phyloP scores from a whole-genome alignment of 371 early-diverging fungal species.

The Actinomucor elegans region DNA sequence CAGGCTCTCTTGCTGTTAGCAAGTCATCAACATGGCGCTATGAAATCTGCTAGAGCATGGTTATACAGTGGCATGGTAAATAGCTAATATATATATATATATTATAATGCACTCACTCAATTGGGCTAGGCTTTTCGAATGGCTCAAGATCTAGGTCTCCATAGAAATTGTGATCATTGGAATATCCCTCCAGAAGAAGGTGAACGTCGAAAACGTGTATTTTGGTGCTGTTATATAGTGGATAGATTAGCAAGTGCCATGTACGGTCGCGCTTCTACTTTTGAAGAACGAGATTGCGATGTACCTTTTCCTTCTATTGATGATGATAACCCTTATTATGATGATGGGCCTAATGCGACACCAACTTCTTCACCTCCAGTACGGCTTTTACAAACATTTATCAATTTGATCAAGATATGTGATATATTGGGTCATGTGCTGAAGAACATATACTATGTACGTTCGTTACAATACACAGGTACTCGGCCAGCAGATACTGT shows the following conservation, averaged over 20 bases:
- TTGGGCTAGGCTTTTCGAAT: slow-evolving; percentile 44
- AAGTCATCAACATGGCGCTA: slow-evolving; percentile 54
- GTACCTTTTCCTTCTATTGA: slow-evolving; percentile 47
- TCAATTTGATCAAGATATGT: slow-evolving; percentile 36
- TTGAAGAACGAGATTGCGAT: slow-evolving; percentile 51
- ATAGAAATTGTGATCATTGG: slow-evolving; percentile 48
- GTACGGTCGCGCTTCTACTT: slow-evolving; percentile 41
- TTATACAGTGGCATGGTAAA: slow-evolving; percentile 53
- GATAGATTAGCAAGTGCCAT: slow-evolving; percentile 43
- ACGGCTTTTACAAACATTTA: slow-evolving; percentile 33
- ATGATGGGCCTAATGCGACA: neutral
- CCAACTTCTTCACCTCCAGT: slow-evolving; percentile 12
- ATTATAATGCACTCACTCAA: neutral
- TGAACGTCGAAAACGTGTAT: slow-evolving; percentile 49
- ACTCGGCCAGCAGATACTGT: slow-evolving; percentile 33
- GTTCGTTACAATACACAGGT: slow-evolving; percentile 31
- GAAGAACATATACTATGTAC: slow-evolving; percentile 45
- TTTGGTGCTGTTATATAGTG: slow-evolving; percentile 53
- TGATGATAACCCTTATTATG: slow-evolving; percentile 29
- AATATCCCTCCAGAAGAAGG: slow-evolving; percentile 42
- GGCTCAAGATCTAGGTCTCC: slow-evolving; percentile 50
- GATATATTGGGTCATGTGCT: slow-evolving; percentile 49
- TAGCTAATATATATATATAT: too few relatives aligned
- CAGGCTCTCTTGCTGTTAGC: slow-evolving; percentile 58
- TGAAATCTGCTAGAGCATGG: slow-evolving; percentile 50